Percentiles rank a stretch among this genome's conserved stretches.
Evolutionary conservation across 108 stramenopile genomes (phyloP).

Genomic region (Cyclotella atomus): DNA sequence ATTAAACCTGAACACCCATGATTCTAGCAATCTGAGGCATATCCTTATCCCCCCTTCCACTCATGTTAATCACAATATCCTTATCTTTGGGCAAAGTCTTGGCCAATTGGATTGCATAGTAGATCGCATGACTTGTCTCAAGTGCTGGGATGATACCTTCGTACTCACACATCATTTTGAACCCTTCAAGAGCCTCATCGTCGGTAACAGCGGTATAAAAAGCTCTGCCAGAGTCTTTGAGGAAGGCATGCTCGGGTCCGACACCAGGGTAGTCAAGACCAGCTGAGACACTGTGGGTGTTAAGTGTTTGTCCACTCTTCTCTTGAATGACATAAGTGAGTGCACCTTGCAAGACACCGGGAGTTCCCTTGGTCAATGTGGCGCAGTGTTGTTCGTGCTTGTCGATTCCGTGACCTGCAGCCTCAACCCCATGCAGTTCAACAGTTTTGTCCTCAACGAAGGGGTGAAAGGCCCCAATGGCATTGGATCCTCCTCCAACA

Average conservation of each 20-base stretch:
- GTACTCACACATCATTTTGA: constrained; percentile 88
- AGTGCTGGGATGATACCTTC: constrained; percentile 98
- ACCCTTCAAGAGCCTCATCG: constrained; percentile 91
- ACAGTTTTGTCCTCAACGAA: constrained; percentile 88
- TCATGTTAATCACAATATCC: constrained; percentile 93
- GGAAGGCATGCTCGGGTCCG: constrained; percentile 94
- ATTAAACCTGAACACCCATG: constrained; percentile 74
- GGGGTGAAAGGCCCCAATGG: constrained; percentile 95
- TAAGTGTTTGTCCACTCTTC: constrained; percentile 89
- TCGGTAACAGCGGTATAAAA: constrained; percentile 90
- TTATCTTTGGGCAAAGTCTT: constrained; percentile 88
- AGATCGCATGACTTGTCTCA: constrained; percentile 94
- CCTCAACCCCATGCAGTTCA: constrained; percentile 93
- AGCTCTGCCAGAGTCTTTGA: constrained; percentile 93
- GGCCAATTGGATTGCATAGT: constrained; percentile 89
- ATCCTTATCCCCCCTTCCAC: constrained; percentile 98
- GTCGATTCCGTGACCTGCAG: constrained; percentile 90
- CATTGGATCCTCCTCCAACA: constrained; percentile 97
- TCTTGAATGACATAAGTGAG: constrained; percentile 92
- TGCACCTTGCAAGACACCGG: constrained; percentile 95
- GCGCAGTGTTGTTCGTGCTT: constrained; percentile 86
- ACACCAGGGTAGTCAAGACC: constrained; percentile 98
- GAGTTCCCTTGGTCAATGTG: constrained; percentile 90
- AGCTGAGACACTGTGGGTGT: constrained; percentile 94
- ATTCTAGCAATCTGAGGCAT: constrained; percentile 94